Base-by-base conservation (phyloP, 805 yeast genomes). In the Deakozyma indianensis region DNA sequence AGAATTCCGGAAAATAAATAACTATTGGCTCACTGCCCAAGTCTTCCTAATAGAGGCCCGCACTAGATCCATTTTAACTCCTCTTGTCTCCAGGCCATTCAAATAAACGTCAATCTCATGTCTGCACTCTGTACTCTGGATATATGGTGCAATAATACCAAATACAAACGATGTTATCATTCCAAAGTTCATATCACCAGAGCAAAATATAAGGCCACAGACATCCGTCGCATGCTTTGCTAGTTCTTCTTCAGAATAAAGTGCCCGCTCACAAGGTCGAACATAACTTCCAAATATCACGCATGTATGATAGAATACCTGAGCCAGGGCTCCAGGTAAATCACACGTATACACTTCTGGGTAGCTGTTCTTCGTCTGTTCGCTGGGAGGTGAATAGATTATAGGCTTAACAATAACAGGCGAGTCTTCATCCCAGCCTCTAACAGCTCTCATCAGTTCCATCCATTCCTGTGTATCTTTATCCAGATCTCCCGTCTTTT, bases 191-290 rank as follows among this genome's bases (percentile, higher is more conserved):
- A 42, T 42, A 18, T 23, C 35, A 3, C 35, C 44, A 7, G 27
- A 42, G 23, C 23, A 21, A n/a, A 42, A 35, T 4, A 42, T 42
- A 3, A 42, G 24, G 4, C 44, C 44, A 18, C 44, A 42, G 9
- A 42, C 27, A 25, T 25, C 29, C 11, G 22, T 29, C 5, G 38
- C 44, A 20, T 42, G 44, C 29, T 42, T n/a, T 15, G 35, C 20
- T 4, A 28, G 22, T 4, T n/a, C 16, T 16, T 24, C 38, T 24
- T 22, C 38, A 15, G 38, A 35, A 16, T 27, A 42, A 4, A 35
- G 24, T 4, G 40, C 16, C 4, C 22, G 22, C 38, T 42, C 40
- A 4, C 40, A 5, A 5, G 44, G 23, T 11, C 35, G 38, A n/a
- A 42, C 20, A 14, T 18, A 29, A 9, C 38, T 20, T 22, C 29